Evolutionary conservation across 1,139 yeast genomes (phyloP).

Genomic region (Schwanniomyces etchellsii): DNA sequence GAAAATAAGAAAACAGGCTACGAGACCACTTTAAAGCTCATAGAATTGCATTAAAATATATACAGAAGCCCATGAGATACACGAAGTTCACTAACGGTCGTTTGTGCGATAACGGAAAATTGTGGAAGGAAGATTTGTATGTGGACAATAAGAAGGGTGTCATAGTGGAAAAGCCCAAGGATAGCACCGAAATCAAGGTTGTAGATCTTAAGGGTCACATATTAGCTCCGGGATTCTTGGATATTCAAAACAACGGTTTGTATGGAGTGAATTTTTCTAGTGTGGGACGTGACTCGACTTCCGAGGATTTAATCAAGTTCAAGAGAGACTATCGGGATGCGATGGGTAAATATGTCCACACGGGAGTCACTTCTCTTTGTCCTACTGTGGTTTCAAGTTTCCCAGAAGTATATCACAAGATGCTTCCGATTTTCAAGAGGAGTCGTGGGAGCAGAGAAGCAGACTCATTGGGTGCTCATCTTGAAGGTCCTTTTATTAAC

Average conservation of each 20-base stretch:
- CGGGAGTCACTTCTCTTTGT: constrained; percentile 57
- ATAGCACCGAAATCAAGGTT: constrained; percentile 13
- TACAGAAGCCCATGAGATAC: constrained; percentile 9
- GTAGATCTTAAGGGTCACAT: constrained; percentile 46
- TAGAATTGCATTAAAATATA: too few species aligned
- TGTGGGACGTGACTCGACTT: constrained; percentile 28
- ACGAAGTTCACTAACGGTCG: constrained; percentile 44
- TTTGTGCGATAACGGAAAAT: constrained; percentile 46
- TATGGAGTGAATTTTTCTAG: constrained; percentile 54
- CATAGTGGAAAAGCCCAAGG: constrained; percentile 28
- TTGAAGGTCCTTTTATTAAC: constrained; percentile 60
- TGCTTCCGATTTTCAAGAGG: constrained; percentile 41
- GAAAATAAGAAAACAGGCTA: too few species aligned
- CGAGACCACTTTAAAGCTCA: too few species aligned
- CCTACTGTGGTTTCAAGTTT: constrained; percentile 58
- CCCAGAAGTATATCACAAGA: constrained; percentile 47
- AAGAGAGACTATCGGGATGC: constrained; percentile 34
- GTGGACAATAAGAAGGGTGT: constrained; percentile 40
- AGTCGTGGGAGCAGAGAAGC: constrained; percentile 31
- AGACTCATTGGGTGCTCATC: constrained; percentile 59
- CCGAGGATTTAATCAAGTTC: constrained; percentile 27
- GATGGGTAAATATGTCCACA: constrained; percentile 42
- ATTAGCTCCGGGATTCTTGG: constrained; percentile 56
- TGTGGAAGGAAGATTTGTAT: constrained; percentile 38
- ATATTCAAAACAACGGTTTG: constrained; percentile 58